Evolutionary conservation across 129 eudicot genomes (phyloP).

Genomic region (Silybum marianum): DNA sequence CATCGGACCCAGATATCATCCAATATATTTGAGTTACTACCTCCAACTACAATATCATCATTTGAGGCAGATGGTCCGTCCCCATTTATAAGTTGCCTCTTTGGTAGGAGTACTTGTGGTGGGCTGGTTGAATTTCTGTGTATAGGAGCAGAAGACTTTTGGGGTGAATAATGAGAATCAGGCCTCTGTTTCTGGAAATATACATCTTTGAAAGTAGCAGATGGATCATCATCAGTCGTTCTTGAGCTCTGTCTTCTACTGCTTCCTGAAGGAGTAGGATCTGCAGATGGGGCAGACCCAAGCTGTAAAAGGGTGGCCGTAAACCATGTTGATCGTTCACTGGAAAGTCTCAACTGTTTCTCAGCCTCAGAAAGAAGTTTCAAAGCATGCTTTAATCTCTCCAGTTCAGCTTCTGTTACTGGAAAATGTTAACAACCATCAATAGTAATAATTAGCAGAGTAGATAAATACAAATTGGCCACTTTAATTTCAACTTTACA

Average conservation of each 20-base stretch:
- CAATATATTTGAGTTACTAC: slow-evolving; percentile 43
- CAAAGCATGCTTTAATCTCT: slow-evolving; percentile 75
- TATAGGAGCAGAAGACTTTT: slow-evolving; percentile 48
- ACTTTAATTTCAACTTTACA: not conserved
- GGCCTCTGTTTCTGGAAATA: slow-evolving; percentile 44
- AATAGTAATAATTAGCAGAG: slow-evolving; percentile 1
- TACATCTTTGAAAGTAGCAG: slow-evolving; percentile 58
- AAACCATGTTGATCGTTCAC: slow-evolving; percentile 96
- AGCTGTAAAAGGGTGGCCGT: slow-evolving; percentile 92
- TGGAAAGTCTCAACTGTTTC: slow-evolving; percentile 85
- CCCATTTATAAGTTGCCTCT: slow-evolving; percentile 40
- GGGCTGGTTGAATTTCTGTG: slow-evolving; percentile 45
- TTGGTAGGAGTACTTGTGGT: slow-evolving; percentile 43
- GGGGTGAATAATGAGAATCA: slow-evolving; percentile 46
- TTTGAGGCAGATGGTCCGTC: slow-evolving; percentile 37
- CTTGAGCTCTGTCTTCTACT: slow-evolving; percentile 75
- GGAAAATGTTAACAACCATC: slow-evolving; percentile 19
- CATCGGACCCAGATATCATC: slow-evolving; percentile 81
- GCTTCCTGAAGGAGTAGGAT: slow-evolving; percentile 74
- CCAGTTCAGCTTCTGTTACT: slow-evolving; percentile 80
- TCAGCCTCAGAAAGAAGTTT: slow-evolving; percentile 94
- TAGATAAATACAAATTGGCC: slow-evolving; percentile 1
- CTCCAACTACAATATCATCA: slow-evolving; percentile 38
- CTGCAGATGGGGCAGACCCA: slow-evolving; percentile 70
- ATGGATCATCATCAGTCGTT: slow-evolving; percentile 73